phyloP scores from a whole-genome alignment of 257 asterid genomes.

The Nicotiana noctiflora region DNA sequence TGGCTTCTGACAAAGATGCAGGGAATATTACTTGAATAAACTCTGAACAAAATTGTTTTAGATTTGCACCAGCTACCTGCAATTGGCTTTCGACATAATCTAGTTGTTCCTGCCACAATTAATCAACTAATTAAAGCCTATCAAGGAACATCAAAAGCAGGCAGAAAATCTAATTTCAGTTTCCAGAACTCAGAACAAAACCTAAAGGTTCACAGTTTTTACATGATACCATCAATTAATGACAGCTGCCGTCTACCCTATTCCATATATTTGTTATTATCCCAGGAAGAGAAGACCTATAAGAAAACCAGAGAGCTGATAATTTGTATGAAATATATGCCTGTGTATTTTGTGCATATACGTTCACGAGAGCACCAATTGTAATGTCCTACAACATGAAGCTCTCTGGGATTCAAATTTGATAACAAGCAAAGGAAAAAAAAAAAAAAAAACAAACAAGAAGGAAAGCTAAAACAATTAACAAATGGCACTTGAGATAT shows the following conservation, averaged over 20 bases:
- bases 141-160: background rate
- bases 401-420: background rate
- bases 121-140: background rate
- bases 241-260: background rate
- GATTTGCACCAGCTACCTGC: slow-evolving; percentile 13
- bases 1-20: background rate
- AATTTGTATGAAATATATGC: background rate
- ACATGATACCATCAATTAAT: background rate
- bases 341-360: background rate
- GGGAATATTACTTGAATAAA: slow-evolving; percentile 20
- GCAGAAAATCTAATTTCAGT: background rate
- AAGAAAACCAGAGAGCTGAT: background rate
- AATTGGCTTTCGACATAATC: slow-evolving; percentile 19
- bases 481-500: background rate
- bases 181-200: background rate
- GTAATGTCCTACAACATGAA: background rate
- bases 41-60: slow-evolving; percentile 22
- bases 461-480: background rate
- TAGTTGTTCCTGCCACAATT: slow-evolving; percentile 13
- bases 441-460: background rate
- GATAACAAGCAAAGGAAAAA: background rate
- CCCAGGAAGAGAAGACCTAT: background rate
- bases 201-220: background rate
- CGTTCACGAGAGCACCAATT: background rate
- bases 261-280: background rate